These are phyloP conservation scores for Solanum medicagineum DNA, from an alignment of 257 asterid genomes.

Conservation along the genomic window DNA sequence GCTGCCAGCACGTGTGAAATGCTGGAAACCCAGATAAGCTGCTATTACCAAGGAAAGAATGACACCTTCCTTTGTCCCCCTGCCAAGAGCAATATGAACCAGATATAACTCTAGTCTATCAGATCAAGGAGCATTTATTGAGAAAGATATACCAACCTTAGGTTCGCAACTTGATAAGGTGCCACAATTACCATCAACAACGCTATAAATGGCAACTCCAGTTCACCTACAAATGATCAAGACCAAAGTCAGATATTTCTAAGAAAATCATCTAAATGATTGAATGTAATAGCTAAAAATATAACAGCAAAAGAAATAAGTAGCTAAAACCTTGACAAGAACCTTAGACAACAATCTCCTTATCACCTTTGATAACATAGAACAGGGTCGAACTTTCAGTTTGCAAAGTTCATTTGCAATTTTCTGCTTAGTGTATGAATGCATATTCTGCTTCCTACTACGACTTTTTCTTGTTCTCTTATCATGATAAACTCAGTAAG, in stretches of 20 bases:
- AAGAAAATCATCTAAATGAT: not conserved
- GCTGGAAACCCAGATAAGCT: constrained; percentile 84
- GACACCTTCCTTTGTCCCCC: constrained; percentile 81
- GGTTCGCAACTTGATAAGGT: constrained; percentile 56
- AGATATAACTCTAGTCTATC: constrained; percentile 2
- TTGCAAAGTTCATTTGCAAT: not conserved
- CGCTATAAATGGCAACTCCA: constrained; percentile 71
- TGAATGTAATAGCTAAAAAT: not conserved
- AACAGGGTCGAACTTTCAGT: not conserved
- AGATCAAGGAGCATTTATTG: not conserved
- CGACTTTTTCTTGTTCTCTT: not conserved
- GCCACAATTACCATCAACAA: constrained; percentile 59
- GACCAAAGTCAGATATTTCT: not conserved
- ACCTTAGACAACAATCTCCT: not conserved
- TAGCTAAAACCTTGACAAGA: not conserved
- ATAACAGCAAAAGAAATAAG: not conserved
- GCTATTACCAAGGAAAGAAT: constrained; percentile 58
- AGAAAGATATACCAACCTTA: constrained; percentile 43
- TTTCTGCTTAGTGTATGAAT: not conserved
- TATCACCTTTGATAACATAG: not conserved
- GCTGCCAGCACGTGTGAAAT: constrained; percentile 64
- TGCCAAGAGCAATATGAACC: constrained; percentile 24
- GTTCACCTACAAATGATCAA: constrained; percentile 39
- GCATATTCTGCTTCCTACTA: not conserved
- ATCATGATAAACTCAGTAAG: not conserved